Evolutionary conservation across 2,329 filamentous ascomycete genomes (phyloP).

Genomic region (Pseudocercospora musae): DNA sequence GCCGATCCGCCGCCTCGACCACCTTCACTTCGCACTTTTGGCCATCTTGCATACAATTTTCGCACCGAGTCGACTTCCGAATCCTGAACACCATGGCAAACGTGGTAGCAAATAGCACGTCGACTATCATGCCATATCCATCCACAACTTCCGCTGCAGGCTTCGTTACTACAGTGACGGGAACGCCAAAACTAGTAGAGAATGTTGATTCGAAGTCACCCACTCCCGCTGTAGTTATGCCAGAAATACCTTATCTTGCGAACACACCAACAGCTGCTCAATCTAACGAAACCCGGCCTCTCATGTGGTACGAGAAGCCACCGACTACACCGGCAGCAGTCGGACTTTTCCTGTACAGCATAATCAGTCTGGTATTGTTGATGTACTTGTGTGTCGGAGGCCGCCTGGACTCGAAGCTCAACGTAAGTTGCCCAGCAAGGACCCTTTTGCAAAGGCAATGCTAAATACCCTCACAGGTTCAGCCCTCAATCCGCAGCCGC

Average conservation of each 20-base stretch:
- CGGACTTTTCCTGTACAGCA: conserved; percentile 6
- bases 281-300: neutral
- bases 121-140: neutral
- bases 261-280: neutral
- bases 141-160: neutral
- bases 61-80: neutral
- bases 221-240: neutral
- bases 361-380: conserved; percentile 1
- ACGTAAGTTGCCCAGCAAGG: neutral
- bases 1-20: neutral
- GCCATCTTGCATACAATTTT: neutral
- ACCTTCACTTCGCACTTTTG: neutral
- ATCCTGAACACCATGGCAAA: neutral
- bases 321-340: neutral
- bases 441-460: neutral
- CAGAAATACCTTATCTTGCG: neutral
- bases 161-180: neutral
- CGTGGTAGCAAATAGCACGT: neutral
- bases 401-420: conserved; percentile 3
- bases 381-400: conserved; percentile 1
- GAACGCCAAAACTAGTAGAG: neutral
- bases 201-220: neutral
- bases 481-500: neutral
- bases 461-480: neutral
- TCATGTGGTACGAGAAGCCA: neutral